Evolutionary conservation across 768 basidiomycete genomes (phyloP), one percentile per base, ranked within the genome.

Genomic region (Lanmaoa pseudosensibilis): DNA sequence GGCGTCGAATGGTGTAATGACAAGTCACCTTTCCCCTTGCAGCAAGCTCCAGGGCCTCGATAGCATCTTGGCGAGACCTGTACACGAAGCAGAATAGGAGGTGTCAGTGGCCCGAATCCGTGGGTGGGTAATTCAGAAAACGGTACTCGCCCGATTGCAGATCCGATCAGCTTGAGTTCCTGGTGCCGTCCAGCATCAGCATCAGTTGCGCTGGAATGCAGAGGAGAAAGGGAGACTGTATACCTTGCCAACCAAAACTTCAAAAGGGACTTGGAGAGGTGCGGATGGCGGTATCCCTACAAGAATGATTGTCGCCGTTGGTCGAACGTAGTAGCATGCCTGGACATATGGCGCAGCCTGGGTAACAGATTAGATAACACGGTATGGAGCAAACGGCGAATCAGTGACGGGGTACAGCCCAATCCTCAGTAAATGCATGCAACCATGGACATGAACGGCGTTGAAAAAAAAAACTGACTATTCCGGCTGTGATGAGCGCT

Each of bases 31-130:
- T 74, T 18, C 77, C 78, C 23, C 66, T 60, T 8, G 73, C 75
- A 15, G 77, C 80, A 43, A 80, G 63, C 18, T 74, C 70, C 45
- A 82, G 62, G 2, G 81, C 78, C 61, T 82, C 79, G 52, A 75
- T 65, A 15, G 77, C 75, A 58, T 83, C 81, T 55, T 80, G 78
- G 11, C 75, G 65, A 57, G 73, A 69, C 13, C 78, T 75, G 33
- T 27, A 12, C 4, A 21, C 46, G 16, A 51, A 33, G 10, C 0
- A 36, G 15, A 9, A 10, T 2, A 48, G n/a, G 4, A 2, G 15
- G 27, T 18, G n/a, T 63, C 19, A 57, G 38, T 25, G 13, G 19
- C 0, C 16, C 2, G 9, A 15, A n/a, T n/a, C n/a, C n/a, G n/a
- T 44, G 23, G 37, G 21, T 27, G 7, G 16, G 11, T 36, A 16